phyloP scores from a whole-genome alignment of 176 grass and related monocot species.

The Phoenix roebelenii region DNA sequence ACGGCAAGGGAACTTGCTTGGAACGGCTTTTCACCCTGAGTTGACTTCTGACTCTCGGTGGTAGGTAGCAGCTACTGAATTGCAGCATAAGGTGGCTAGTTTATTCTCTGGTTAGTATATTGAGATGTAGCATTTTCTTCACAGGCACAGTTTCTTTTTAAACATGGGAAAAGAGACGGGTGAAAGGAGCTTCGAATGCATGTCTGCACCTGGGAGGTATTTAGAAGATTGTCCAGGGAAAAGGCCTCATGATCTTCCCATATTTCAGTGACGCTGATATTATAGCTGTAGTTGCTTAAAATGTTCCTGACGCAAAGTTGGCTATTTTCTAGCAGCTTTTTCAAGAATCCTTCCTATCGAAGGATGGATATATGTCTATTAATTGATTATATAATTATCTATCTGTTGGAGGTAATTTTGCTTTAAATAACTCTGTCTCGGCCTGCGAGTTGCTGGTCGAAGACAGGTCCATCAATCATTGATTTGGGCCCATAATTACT shows the following conservation, averaged over 20 bases:
- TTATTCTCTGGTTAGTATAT: background rate
- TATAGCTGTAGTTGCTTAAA: too few relatives aligned
- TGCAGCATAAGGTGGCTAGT: background rate
- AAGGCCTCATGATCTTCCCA: constrained; percentile 55
- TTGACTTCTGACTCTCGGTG: constrained; percentile 90
- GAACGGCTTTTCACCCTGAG: constrained; percentile 92
- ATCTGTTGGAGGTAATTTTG: too few relatives aligned
- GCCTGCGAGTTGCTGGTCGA: too few relatives aligned
- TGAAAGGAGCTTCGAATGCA: constrained; percentile 24
- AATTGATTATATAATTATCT: too few relatives aligned
- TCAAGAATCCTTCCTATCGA: too few relatives aligned
- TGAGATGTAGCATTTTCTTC: background rate
- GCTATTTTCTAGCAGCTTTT: too few relatives aligned
- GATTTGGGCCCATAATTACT: too few relatives aligned
- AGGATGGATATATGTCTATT: too few relatives aligned
- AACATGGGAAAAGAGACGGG: constrained; percentile 64
- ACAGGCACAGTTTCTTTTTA: constrained; percentile 75
- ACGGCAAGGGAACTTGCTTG: constrained; percentile 75
- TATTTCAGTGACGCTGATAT: constrained; percentile 48
- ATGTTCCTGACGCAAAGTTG: too few relatives aligned
- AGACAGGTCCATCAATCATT: too few relatives aligned
- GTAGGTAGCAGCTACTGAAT: constrained; percentile 21
- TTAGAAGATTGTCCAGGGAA: constrained; percentile 13
- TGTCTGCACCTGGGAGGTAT: constrained; percentile 20
- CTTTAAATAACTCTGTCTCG: too few relatives aligned